Base-by-base conservation (phyloP, 2,329 filamentous ascomycete genomes). In the Cladosporium phlei region DNA sequence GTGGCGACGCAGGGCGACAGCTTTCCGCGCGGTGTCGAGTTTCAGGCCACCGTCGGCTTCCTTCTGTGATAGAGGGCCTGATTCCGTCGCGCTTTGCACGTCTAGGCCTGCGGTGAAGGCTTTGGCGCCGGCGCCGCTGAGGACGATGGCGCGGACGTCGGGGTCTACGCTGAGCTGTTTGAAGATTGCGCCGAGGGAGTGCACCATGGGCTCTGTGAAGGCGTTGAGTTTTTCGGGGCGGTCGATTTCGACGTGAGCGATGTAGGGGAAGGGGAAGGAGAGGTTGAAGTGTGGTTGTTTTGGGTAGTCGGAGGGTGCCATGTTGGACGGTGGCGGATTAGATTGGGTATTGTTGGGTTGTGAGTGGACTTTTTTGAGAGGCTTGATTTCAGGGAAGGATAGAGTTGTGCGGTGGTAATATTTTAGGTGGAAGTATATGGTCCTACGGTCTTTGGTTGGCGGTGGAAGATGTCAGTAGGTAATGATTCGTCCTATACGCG, bases 241-340 rank as follows among this genome's bases (percentile, higher is more conserved):
- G 72, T 94, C 90, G 69, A 95, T 95, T 69, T 96, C 85, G 49
- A 97, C 85, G 65, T 95, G 88, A n/a, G 83, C 86, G 38, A 96
- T 83, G 70, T 82, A 82, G 60, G 83, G 76, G 28, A 70, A 61
- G 0, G 89, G 87, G 32, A 81, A 82, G n/a, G 78, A 80, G 56
- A 94, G 74, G 55, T 82, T 80, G 76, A 88, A 89, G 73, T 86
- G 74, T 56, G 83, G 71, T 69, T 79, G 83, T 8, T 65, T 27
- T 11, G 42, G 60, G 54, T 69, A 71, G 20, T 28, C 21, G 17
- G 48, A 37, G 16, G 47, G 34, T 2, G 46, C 29, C 46, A 48
- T 48, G n/a, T 22, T 45, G 17, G 19, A 16, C 2, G 14, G 25
- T 32, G n/a, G 12, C 3, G 24, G 24, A 24, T 21, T 45, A 17